Base-by-base conservation (phyloP, 2,329 filamentous ascomycete genomes). In the Tolypocladium paradoxum region DNA sequence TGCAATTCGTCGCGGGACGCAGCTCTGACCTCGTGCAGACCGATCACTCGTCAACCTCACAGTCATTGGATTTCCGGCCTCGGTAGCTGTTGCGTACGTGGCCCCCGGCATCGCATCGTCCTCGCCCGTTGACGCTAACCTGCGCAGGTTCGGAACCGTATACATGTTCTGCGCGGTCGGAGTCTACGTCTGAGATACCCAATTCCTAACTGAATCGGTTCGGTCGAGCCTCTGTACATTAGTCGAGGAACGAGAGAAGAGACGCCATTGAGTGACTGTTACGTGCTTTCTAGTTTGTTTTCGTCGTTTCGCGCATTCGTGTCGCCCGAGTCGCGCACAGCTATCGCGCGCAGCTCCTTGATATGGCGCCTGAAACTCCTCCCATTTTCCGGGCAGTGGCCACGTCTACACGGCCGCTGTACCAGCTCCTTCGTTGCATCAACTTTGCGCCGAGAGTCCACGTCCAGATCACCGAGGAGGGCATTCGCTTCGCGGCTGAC, bases 151-250 rank as follows among this genome's bases (percentile, higher is more conserved):
- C 70, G 93, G 93, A 62, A 86, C 92, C 50, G 90, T 99, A 47
- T 96, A 93, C 74, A 96, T 96, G 87, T 97, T 99, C 74, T 99
- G 93, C 73, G 93, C 91, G 56, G 93, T 93, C 68, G 93, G 93
- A 69, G 93, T 99, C 67, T 97, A 99, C 84, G 90, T 99, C 70
- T 99, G 82, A 77, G 69, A 82, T 73, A 76, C 72, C 73, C 70
- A 63, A 55, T 58, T 56, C 67, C 56, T 58, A 60, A 61, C 51
- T 61, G 24, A 12, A 27, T 31, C 59, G 60, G 55, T 53, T 51
- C 58, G 60, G 60, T 58, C 60, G 60, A 56, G 61, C 58, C 60
- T 58, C 57, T 70, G 67, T 70, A 70, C 57, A 67, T 59, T 71
- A 71, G 65, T 65, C 64, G 64, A 61, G 64, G 60, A 57, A 64